Base-by-base conservation (phyloP, 2,329 filamentous ascomycete genomes). In the Calonectria pteridis region DNA sequence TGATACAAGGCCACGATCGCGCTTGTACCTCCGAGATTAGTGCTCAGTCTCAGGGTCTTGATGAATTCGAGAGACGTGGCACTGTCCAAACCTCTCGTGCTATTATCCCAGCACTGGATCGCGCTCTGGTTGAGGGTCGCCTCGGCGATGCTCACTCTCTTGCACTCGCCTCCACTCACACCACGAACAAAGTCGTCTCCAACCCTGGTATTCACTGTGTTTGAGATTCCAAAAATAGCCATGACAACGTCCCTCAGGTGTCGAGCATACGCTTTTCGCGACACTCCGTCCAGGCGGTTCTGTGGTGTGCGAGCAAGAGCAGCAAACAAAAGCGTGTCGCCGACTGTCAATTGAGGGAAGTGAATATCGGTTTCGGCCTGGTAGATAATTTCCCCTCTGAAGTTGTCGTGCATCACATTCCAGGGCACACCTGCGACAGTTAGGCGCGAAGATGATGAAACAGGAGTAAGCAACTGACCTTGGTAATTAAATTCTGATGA, bases 141-240 rank as follows among this genome's bases (percentile, higher is more conserved):
- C 82, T 95, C 94, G 1, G 93, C 93, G 76, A 95, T 94, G 40
- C 91, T 92, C 18, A 94, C 93, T 79, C 94, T 91, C 82, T 95
- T 95, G 31, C 94, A 86, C 83, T 96, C 94, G 68, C 94, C 94
- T 77, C 94, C 94, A 58, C 91, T 93, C 0, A 96, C 92, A 82
- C 94, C 94, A 62, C 93, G 90, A 6, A 93, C 88, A 78, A 84
- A 88, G 75, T 93, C 91, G 79, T 95, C 91, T 31, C 94, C 94
- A 6, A 95, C 93, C 1, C 90, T 86, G 0, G 94, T 95, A 78
- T 94, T 88, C 77, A 90, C 91, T 0, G 93, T 95, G 79, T 95
- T 93, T 13, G 87, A 88, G 72, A 95, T 95, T 9, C 93, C 93
- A 76, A 95, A 95, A 85, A 95, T 69, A 28, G 70, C 69, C 81